Conservation (phyloP, 2,329 filamentous ascomycete species). For the Exophiala bonariae region DNA sequence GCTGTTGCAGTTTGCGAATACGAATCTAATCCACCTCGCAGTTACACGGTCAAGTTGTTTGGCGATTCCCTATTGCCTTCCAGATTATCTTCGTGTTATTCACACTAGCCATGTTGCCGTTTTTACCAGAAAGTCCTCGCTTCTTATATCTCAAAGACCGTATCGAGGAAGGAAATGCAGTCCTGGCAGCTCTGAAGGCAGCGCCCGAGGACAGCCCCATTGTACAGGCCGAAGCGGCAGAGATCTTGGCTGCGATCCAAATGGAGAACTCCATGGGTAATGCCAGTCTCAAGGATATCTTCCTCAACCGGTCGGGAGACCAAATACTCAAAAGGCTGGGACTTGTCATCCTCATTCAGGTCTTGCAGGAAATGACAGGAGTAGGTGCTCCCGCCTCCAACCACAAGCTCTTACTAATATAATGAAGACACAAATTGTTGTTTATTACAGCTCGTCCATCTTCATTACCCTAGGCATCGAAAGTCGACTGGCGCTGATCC, state of each 20-base stretch:
- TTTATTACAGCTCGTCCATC: conserved; percentile 12
- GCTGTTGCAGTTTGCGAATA: no score
- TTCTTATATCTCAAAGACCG: conserved; percentile 48
- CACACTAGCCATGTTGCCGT: conserved; percentile 44
- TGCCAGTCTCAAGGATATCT: conserved; percentile 10
- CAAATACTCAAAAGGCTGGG: conserved; percentile 11
- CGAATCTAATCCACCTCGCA: no score
- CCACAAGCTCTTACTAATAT: no score
- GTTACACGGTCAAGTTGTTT: conserved; percentile 44
- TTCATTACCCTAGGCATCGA: conserved; percentile 14
- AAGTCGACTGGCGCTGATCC: conserved; percentile 3
- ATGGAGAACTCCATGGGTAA: conserved; percentile 11
- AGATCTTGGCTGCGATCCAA: conserved; percentile 12
- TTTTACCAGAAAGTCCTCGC: conserved; percentile 46
- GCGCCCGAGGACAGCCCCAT: conserved; percentile 6
- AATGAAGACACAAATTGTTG: conserved; percentile 10
- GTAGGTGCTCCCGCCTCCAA: no score
- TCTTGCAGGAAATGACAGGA: conserved; percentile 13
- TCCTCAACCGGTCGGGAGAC: conserved; percentile 12
- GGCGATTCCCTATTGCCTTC: conserved; percentile 46
- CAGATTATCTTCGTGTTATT: conserved; percentile 52
- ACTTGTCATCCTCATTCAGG: conserved; percentile 11
- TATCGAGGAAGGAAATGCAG: conserved; percentile 45
- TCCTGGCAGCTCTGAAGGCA: conserved; percentile 50
- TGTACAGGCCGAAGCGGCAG: conserved; percentile 12